phyloP scores from a whole-genome alignment of 2,329 filamentous ascomycete species.

The Paecilomyces formosus region DNA sequence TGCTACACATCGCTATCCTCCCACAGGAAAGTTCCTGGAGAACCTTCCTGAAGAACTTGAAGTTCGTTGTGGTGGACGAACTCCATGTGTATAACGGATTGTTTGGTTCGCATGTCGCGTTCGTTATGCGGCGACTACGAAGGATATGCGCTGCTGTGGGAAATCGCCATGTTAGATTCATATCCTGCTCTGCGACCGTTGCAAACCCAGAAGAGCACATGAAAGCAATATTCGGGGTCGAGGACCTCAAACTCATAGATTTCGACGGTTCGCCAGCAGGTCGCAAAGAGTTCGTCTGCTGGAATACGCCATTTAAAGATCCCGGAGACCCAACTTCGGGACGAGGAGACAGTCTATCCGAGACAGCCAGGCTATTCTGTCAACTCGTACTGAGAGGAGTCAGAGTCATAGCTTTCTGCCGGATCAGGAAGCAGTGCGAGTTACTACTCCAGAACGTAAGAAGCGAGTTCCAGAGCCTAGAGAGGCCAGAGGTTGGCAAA shows the following conservation, averaged over 20 bases:
- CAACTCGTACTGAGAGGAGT: conserved; percentile 83
- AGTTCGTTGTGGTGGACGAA: conserved; percentile 86
- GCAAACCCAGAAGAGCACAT: conserved; percentile 90
- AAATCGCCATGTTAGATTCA: conserved; percentile 77
- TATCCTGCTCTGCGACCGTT: conserved; percentile 94
- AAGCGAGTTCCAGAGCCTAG: conserved; percentile 64
- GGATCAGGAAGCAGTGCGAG: conserved; percentile 83
- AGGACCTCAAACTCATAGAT: conserved; percentile 73
- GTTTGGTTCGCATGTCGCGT: conserved; percentile 86
- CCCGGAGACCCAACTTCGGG: conserved; percentile 80
- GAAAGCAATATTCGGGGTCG: conserved; percentile 83
- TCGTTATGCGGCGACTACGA: conserved; percentile 85
- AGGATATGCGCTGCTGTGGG: conserved; percentile 85
- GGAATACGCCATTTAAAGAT: conserved; percentile 95
- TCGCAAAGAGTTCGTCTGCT: conserved; percentile 90
- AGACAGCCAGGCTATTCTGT: conserved; percentile 86
- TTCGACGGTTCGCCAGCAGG: conserved; percentile 90
- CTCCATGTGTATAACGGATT: conserved; percentile 94
- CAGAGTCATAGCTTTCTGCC: conserved; percentile 85
- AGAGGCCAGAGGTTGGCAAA: conserved; percentile 64
- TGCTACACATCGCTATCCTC: conserved; percentile 90
- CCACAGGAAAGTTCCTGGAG: conserved; percentile 89
- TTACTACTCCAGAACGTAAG: conserved; percentile 72
- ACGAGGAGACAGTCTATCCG: conserved; percentile 70
- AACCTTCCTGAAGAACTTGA: conserved; percentile 77